phyloP scores from a whole-genome alignment of 177 flowering plant species.

The Vitis hybrid region DNA sequence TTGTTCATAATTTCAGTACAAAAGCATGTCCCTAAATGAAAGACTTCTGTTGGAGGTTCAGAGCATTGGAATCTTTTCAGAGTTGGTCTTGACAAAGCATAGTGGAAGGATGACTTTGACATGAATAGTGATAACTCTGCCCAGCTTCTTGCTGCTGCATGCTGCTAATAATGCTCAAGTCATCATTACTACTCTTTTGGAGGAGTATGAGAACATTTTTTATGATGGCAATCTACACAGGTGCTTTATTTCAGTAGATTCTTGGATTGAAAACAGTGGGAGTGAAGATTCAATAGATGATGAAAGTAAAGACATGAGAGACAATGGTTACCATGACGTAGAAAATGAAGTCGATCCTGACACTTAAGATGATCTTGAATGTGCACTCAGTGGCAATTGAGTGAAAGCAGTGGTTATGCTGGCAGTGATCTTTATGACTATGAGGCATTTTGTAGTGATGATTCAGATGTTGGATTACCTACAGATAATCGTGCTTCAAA shows the following conservation, averaged over 20 bases:
- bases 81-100: too few relatives aligned
- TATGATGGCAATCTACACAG: conserved; percentile 80
- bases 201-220: conserved; percentile 88
- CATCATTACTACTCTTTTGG: conserved; percentile 78
- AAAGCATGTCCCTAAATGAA: too few relatives aligned
- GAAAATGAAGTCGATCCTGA: conserved; percentile 82
- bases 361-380: conserved; percentile 70
- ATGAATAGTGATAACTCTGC: conserved; percentile 79
- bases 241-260: conserved; percentile 85
- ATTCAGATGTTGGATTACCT: conserved; percentile 61
- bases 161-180: conserved; percentile 98
- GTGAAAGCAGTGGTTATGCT: conserved; percentile 86
- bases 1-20: too few relatives aligned
- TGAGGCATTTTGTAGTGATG: conserved; percentile 76
- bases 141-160: conserved; percentile 98
- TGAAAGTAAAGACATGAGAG: conserved; percentile 60
- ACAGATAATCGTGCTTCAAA: conserved; percentile 21
- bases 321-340: conserved; percentile 84
- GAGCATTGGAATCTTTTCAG: too few relatives aligned
- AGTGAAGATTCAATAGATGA: conserved; percentile 87
- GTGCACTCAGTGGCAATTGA: conserved; percentile 77
- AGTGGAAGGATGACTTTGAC: conserved; percentile 80
- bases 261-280: conserved; percentile 74
- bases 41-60: too few relatives aligned
- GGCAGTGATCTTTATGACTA: conserved; percentile 89